Evolutionary conservation across 208 protist species (phyloP).

Genomic region (Zelonia costaricensis): DNA sequence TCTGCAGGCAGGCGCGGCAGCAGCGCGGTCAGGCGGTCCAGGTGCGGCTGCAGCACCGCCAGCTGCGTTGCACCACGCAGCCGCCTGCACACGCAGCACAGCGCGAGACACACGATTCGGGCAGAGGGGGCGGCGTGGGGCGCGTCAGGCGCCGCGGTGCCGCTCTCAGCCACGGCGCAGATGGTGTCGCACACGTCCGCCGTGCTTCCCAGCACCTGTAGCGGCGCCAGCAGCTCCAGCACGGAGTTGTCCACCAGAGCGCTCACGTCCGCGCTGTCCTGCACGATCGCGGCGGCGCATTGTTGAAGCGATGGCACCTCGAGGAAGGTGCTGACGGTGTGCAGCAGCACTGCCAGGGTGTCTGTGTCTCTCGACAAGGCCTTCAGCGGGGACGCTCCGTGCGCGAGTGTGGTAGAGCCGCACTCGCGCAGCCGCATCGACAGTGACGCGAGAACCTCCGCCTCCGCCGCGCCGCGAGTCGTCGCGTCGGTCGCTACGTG

Average conservation of each 20-base stretch:
- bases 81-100: slow-evolving; percentile 9
- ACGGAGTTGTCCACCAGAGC: slow-evolving; percentile 11
- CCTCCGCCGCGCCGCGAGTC: too few relatives aligned
- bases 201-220: slow-evolving; percentile 2
- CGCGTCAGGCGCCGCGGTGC: background rate
- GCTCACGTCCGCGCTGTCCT: background rate
- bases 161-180: slow-evolving; percentile 8
- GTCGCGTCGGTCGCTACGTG: too few relatives aligned
- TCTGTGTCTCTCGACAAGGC: background rate
- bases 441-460: too few relatives aligned
- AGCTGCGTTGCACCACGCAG: slow-evolving; percentile 9
- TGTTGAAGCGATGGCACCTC: slow-evolving; percentile 4
- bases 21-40: slow-evolving; percentile 8
- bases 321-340: slow-evolving; percentile 7
- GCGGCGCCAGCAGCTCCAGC: slow-evolving; percentile 8
- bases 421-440: too few relatives aligned
- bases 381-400: background rate
- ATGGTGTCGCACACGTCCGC: slow-evolving; percentile 14
- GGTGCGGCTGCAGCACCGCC: slow-evolving; percentile 8
- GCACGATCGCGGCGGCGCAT: background rate
- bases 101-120: slow-evolving; percentile 7
- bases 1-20: background rate
- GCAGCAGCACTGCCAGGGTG: slow-evolving; percentile 9
- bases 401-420: too few relatives aligned
- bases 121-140: background rate